phyloP scores from a whole-genome alignment of 2,329 filamentous ascomycete genomes.

The Daldinia sp. region DNA sequence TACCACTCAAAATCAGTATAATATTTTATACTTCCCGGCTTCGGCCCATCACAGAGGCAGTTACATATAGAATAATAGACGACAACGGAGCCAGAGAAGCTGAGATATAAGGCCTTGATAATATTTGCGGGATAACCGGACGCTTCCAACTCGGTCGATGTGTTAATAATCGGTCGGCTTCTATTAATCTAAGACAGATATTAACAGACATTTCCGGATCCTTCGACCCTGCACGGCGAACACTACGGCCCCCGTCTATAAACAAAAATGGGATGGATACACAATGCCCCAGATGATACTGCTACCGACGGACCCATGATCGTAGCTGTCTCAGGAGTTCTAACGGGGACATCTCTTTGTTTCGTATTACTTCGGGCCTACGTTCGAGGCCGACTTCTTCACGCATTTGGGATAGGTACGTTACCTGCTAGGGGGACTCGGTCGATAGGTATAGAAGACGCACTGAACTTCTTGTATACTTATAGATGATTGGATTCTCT shows the following conservation, averaged over 20 bases:
- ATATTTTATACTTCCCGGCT: neutral
- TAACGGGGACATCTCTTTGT: slow-evolving; percentile 24
- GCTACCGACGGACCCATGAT: slow-evolving; percentile 25
- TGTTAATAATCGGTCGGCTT: no score
- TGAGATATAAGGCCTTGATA: no score
- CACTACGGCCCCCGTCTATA: neutral
- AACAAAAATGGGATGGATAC: slow-evolving; percentile 29
- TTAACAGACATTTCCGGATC: neutral
- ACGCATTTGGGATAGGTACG: slow-evolving; percentile 28
- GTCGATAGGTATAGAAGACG: no score
- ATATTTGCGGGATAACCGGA: no score
- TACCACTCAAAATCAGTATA: neutral
- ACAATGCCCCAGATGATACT: slow-evolving; percentile 27
- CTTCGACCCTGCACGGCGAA: neutral
- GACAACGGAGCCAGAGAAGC: no score
- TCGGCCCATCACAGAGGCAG: no score
- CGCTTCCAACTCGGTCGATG: no score
- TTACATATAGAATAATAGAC: no score
- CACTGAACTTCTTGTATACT: slow-evolving; percentile 5
- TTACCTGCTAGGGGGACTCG: no score
- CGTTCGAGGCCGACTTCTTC: slow-evolving; percentile 25
- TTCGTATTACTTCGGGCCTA: slow-evolving; percentile 35
- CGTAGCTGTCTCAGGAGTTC: slow-evolving; percentile 5
- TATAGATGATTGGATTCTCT: slow-evolving; percentile 35
- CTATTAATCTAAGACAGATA: neutral